A percentile compares a stretch with the other conserved stretches of the same genome.
phyloP scores from a whole-genome alignment of 2,329 filamentous ascomycete species.

The Monilinia fructicola region DNA sequence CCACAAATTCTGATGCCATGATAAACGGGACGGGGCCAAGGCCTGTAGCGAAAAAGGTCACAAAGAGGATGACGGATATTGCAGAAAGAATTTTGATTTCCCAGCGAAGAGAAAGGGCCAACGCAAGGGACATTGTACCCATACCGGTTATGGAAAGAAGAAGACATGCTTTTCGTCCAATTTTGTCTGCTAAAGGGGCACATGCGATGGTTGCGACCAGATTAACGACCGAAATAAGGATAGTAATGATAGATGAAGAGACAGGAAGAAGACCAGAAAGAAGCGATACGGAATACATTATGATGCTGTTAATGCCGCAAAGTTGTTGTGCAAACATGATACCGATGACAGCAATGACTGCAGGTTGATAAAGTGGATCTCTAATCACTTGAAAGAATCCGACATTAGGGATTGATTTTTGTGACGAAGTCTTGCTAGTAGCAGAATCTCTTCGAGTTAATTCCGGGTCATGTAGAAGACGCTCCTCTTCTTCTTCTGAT shows the following conservation, averaged over 20 bases:
- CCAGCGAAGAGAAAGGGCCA: conserved; percentile 78
- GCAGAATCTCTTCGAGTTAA: conserved; percentile 31
- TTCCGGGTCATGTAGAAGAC: conserved; percentile 33
- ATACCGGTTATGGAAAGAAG: conserved; percentile 82
- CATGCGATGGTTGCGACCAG: conserved; percentile 78
- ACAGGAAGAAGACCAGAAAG: conserved; percentile 77
- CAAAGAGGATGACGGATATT: conserved; percentile 78
- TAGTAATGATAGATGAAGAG: conserved; percentile 79
- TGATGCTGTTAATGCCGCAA: conserved; percentile 92
- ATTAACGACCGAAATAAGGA: conserved; percentile 84
- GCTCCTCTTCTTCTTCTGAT: conserved; percentile 36
- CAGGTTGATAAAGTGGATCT: conserved; percentile 67
- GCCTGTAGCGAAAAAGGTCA: conserved; percentile 85
- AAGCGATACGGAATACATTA: conserved; percentile 97
- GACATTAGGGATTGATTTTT: conserved; percentile 45
- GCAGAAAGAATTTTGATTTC: conserved; percentile 74
- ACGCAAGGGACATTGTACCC: conserved; percentile 70
- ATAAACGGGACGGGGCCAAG: conserved; percentile 95
- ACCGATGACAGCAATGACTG: conserved; percentile 79
- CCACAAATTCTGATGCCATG: conserved; percentile 85
- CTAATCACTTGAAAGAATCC: conserved; percentile 65
- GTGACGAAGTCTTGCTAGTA: conserved; percentile 33
- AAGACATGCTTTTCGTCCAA: conserved; percentile 84
- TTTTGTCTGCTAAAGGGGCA: conserved; percentile 80
- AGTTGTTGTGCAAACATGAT: conserved; percentile 93